phyloP scores from a whole-genome alignment of 208 protist species.

The Dictyostelium gargantuum region DNA sequence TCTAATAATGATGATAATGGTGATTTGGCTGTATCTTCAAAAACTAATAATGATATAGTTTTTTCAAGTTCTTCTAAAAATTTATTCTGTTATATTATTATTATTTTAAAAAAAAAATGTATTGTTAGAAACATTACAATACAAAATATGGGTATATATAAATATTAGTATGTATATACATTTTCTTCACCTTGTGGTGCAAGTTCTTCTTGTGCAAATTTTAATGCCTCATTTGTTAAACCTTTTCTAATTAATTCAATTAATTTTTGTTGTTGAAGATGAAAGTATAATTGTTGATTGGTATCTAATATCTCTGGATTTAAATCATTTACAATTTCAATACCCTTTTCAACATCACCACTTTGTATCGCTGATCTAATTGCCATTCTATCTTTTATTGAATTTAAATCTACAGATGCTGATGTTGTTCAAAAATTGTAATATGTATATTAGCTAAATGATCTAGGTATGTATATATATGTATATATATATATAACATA shows the following conservation, averaged over 20 bases:
- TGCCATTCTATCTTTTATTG: constrained; percentile 79
- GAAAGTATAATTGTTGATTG: constrained; percentile 84
- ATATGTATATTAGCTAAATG: no score
- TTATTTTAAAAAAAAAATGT: no score
- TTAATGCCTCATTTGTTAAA: constrained; percentile 78
- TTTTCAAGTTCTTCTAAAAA: constrained; percentile 87
- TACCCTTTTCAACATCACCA: constrained; percentile 83
- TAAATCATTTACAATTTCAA: constrained; percentile 86
- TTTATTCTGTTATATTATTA: constrained; percentile 50
- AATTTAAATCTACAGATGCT: constrained; percentile 70
- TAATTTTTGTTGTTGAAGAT: constrained; percentile 87
- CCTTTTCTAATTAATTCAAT: constrained; percentile 88
- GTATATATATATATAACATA: neutral
- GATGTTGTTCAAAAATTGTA: no score
- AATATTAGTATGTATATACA: constrained; percentile 53
- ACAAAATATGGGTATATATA: no score
- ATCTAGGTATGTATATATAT: neutral
- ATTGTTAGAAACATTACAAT: no score
- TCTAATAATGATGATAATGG: constrained; percentile 69
- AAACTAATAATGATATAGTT: constrained; percentile 85
- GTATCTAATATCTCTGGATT: constrained; percentile 87
- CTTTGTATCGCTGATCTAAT: constrained; percentile 81
- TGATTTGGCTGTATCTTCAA: constrained; percentile 73
- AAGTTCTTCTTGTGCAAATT: constrained; percentile 87
- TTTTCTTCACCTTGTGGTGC: constrained; percentile 82